Evolutionary conservation across 1,284 basidiomycete genomes (phyloP).

Genomic region (Tetrapyrgos nigripes): DNA sequence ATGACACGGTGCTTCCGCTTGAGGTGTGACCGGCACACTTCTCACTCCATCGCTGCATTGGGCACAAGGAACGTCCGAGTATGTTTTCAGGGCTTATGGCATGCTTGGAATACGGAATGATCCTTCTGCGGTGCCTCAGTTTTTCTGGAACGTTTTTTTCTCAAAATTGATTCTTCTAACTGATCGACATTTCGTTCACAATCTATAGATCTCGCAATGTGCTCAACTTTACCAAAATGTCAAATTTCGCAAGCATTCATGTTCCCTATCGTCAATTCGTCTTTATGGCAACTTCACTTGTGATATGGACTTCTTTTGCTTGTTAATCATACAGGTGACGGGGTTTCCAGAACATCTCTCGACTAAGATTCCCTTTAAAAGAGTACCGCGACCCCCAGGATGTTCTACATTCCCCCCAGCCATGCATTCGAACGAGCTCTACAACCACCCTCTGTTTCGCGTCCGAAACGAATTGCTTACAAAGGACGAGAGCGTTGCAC

Average conservation of each 20-base stretch:
- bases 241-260: neutral
- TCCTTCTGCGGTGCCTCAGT: neutral
- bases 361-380: neutral
- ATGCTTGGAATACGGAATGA: neutral
- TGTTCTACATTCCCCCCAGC: slow-evolving; percentile 10
- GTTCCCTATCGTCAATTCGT: neutral
- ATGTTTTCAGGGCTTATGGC: slow-evolving; percentile 3
- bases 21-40: neutral
- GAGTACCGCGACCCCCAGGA: neutral
- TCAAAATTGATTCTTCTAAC: neutral
- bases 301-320: neutral
- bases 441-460: slow-evolving; percentile 52
- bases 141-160: slow-evolving; percentile 9
- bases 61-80: slow-evolving; percentile 2
- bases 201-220: slow-evolving; percentile 8
- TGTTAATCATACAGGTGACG: neutral
- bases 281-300: neutral
- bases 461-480: slow-evolving; percentile 48
- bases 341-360: neutral
- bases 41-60: slow-evolving; percentile 5
- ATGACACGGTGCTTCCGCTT: slow-evolving; percentile 1
- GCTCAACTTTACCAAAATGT: neutral
- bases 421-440: slow-evolving; percentile 44
- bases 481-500: slow-evolving; percentile 48
- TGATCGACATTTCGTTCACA: neutral